Base-by-base conservation (phyloP, 306 rosid species). In the Cucurbita argyrosperma region DNA sequence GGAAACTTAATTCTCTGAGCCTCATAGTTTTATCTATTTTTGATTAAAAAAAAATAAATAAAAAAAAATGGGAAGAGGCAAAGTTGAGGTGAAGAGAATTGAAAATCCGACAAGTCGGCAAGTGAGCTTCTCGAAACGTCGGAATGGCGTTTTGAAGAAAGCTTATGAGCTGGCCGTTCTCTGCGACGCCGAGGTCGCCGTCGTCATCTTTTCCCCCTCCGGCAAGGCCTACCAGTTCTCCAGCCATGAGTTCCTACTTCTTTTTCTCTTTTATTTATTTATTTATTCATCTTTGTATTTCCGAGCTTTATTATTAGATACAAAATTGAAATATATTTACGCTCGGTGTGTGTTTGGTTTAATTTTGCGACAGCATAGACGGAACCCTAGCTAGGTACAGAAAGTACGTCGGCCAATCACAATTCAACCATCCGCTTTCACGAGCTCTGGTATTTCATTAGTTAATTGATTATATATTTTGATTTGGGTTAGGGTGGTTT, bases 141-240 rank as follows among this genome's bases (percentile, higher is more conserved):
- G 83, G 50, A 87, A 77, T 52, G 87, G 91, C 14, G 70, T 87
- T 35, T 56, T 83, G 77, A 87, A 84, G 80, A 87, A 87, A 80
- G 87, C 89, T 8, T 74, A 39, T 12, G 91, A 87, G 79, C 88
- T 84, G 38, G 84, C 91, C 5, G 7, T 84, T 11, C 79, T 87
- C 11, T 84, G 91, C 16, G 91, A 87, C n/a, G 87, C 83, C 56
- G 83, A 87, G 68, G 80, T 87, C 13, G 87, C 83, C 37, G 76
- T 85, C 54, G n/a, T 84, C 65, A 3, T 83, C 46, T 85, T 85
- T 72, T 85, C 91, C 72, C 65, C 89, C 50, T 81, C 91, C 47
- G 89, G 82, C 53, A 81, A 76, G 75, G 56, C 69, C 58, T 76
- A 65, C 80, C 82, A 83, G 43, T 87, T 60, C 56, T 82, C 89